A percentile compares a stretch with the other conserved stretches of the same genome.
Conservation (phyloP, 768 basidiomycete species). For the Hericium alpestre region DNA sequence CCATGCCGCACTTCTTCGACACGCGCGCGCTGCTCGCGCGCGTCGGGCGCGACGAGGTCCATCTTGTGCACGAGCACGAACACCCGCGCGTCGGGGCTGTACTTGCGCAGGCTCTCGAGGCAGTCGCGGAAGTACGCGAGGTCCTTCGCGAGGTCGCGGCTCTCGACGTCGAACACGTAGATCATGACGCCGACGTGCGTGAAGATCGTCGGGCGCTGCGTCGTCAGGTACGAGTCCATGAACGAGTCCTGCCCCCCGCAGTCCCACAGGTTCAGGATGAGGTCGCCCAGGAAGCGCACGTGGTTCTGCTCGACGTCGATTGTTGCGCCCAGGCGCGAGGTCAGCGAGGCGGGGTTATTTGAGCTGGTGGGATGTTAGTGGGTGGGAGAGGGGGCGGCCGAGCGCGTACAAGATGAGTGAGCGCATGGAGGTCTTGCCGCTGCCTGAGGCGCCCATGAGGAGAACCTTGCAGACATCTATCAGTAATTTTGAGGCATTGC, state of each 20-base stretch:
- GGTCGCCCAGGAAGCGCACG: conserved; percentile 91
- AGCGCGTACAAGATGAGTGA: conserved; percentile 90
- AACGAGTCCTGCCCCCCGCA: conserved; percentile 97
- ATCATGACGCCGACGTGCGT: conserved; percentile 95
- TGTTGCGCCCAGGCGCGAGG: conserved; percentile 86
- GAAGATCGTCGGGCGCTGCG: conserved; percentile 90
- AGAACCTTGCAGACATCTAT: conserved; percentile 56
- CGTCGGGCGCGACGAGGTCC: conserved; percentile 66
- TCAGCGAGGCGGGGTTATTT: conserved; percentile 88
- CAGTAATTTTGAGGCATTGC: not conserved
- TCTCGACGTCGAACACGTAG: conserved; percentile 95
- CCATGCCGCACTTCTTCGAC: not conserved
- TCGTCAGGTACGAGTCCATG: conserved; percentile 92
- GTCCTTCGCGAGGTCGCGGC: conserved; percentile 76
- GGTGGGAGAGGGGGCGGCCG: conserved; percentile 4
- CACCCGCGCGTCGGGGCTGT: conserved; percentile 72
- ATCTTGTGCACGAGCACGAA: conserved; percentile 96
- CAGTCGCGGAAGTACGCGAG: conserved; percentile 89
- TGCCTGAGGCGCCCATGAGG: conserved; percentile 94
- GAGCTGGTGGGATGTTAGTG: conserved; percentile 42
- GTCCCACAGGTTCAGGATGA: conserved; percentile 96
- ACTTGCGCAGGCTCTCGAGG: conserved; percentile 68
- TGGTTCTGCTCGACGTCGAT: conserved; percentile 98
- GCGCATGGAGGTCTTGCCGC: conserved; percentile 95
- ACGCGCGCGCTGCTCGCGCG: not conserved